Conservation (phyloP, 192 early-diverging fungal species). For the Podila epicladia region DNA sequence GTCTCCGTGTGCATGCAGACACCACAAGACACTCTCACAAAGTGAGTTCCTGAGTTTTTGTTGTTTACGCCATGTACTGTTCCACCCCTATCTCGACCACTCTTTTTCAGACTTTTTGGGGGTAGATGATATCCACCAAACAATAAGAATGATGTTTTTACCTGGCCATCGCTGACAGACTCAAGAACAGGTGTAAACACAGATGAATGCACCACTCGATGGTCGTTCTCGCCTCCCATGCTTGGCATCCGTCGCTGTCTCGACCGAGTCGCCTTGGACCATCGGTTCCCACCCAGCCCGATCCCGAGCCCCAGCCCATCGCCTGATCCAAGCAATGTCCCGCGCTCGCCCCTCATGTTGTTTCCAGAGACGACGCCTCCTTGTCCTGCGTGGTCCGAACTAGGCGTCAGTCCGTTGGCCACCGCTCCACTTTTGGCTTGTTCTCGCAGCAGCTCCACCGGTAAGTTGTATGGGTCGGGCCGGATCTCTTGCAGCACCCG, state of each 20-base stretch:
- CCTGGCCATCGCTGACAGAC: constrained; percentile 28
- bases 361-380: background rate
- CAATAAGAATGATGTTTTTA: background rate
- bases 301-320: constrained; percentile 41
- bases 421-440: constrained; percentile 40
- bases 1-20: too few species aligned
- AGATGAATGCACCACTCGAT: constrained; percentile 38
- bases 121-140: background rate
- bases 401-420: constrained; percentile 13
- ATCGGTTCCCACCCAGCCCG: constrained; percentile 36
- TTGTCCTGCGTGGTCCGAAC: background rate
- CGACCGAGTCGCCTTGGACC: constrained; percentile 7
- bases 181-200: constrained; percentile 33
- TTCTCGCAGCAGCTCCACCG: constrained; percentile 41
- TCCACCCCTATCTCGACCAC: background rate
- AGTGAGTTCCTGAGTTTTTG: too few species aligned
- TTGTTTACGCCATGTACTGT: background rate
- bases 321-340: constrained; percentile 38
- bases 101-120: background rate
- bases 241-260: constrained; percentile 33
- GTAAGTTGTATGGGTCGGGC: constrained; percentile 38
- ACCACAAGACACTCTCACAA: too few species aligned
- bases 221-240: constrained; percentile 39
- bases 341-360: constrained; percentile 6
- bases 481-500: constrained; percentile 36